These are phyloP conservation scores for Phytophthora pistaciae DNA, from an alignment of 352 stramenopile genomes.

Conservation along the genomic window DNA sequence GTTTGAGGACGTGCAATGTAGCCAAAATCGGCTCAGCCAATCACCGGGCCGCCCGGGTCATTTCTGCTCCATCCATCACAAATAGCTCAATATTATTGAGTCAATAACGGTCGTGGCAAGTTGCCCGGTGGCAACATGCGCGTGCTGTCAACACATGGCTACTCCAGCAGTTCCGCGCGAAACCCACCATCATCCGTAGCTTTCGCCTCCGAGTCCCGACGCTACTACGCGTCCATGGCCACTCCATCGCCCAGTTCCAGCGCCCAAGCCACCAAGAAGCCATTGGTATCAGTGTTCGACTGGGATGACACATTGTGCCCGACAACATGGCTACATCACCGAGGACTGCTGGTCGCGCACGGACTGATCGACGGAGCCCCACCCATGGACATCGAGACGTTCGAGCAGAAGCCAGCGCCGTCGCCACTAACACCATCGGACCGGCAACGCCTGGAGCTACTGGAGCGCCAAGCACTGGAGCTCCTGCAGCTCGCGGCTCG, in stretches of 20 bases:
- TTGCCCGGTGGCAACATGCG: background rate
- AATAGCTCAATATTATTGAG: background rate
- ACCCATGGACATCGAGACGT: constrained; percentile 33
- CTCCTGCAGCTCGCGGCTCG: constrained; percentile 50
- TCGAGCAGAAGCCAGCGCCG: constrained; percentile 4
- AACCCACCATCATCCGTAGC: background rate
- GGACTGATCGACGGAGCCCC: constrained; percentile 45
- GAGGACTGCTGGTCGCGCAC: constrained; percentile 51
- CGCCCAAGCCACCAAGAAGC: constrained; percentile 24
- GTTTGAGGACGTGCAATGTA: background rate
- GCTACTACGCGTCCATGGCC: constrained; percentile 18
- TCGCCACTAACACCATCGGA: constrained; percentile 28
- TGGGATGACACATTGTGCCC: constrained; percentile 79
- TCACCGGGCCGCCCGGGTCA: background rate
- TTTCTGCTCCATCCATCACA: background rate
- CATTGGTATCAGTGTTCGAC: constrained; percentile 60
- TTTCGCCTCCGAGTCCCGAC: background rate
- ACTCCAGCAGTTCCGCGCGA: background rate
- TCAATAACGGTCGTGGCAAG: background rate
- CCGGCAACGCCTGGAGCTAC: constrained; percentile 32
- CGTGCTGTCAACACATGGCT: background rate
- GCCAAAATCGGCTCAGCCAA: background rate
- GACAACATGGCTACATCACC: constrained; percentile 60
- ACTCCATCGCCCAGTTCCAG: background rate
- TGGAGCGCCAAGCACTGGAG: constrained; percentile 52